A percentile compares a stretch with the other conserved stretches of the same genome.
phyloP scores from a whole-genome alignment of 192 early-diverging fungal species.

The Chytriomyces hyalinus region DNA sequence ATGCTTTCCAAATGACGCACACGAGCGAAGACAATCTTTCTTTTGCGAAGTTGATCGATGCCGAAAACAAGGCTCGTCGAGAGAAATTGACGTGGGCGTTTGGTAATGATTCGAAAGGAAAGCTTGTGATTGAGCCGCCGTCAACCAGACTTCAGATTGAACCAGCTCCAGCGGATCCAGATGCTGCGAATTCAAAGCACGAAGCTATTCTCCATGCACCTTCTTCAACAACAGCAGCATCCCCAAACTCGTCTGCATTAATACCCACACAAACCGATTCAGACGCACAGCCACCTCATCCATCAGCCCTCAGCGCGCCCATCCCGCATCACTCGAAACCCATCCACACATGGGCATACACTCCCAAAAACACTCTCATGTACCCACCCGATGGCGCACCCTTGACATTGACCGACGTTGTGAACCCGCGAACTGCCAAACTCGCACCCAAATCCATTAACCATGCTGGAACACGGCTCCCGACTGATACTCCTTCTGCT shows the following conservation, averaged over 20 bases:
- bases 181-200: neutral
- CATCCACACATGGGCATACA: slow-evolving; percentile 7
- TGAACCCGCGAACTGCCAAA: slow-evolving; percentile 38
- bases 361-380: slow-evolving; percentile 75
- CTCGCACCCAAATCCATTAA: slow-evolving; percentile 66
- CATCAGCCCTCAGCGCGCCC: neutral
- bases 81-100: slow-evolving; percentile 72
- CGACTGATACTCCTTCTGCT: slow-evolving; percentile 35
- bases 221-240: neutral
- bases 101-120: slow-evolving; percentile 61
- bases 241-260: neutral
- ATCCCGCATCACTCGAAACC: neutral
- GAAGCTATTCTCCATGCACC: neutral
- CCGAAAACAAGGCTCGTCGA: slow-evolving; percentile 60
- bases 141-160: neutral
- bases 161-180: slow-evolving; percentile 28
- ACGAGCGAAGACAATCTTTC: slow-evolving; percentile 85
- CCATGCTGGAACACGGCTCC: slow-evolving; percentile 67
- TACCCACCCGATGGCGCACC: slow-evolving; percentile 66
- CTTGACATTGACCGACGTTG: slow-evolving; percentile 47
- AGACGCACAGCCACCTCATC: neutral
- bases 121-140: slow-evolving; percentile 26
- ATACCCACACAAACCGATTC: neutral
- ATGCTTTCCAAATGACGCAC: slow-evolving; percentile 74
- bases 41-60: slow-evolving; percentile 68